These are phyloP conservation scores for Lepidium aucheri DNA, from an alignment of 345 rosid species.

Conservation along the genomic window DNA sequence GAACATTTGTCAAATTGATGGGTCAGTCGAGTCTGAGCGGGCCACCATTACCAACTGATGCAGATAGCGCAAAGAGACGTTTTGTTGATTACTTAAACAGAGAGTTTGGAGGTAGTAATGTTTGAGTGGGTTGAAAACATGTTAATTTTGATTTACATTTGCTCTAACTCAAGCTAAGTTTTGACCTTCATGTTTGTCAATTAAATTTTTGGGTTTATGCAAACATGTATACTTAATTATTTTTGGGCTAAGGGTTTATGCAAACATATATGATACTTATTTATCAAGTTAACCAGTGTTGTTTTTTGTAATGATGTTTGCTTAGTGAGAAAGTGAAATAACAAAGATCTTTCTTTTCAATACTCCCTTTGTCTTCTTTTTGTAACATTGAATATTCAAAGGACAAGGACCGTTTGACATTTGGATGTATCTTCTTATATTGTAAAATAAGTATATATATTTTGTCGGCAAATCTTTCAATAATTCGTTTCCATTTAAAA, in stretches of 20 bases:
- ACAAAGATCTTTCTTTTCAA: neutral
- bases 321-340: neutral
- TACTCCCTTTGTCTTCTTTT: neutral
- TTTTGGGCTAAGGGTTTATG: neutral
- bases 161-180: neutral
- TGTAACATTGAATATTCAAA: neutral
- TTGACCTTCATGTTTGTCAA: neutral
- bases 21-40: constrained; percentile 90
- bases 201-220: neutral
- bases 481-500: neutral
- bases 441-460: neutral
- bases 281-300: constrained; percentile 4
- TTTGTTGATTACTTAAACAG: constrained; percentile 89
- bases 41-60: constrained; percentile 76
- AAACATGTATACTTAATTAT: neutral
- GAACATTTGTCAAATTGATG: constrained; percentile 79
- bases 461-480: neutral
- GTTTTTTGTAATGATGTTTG: constrained; percentile 9
- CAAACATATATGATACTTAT: neutral
- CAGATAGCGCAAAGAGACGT: constrained; percentile 84
- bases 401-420: neutral
- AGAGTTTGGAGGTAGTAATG: constrained; percentile 47
- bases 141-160: neutral
- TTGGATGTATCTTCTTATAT: neutral
- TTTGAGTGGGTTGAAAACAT: constrained; percentile 22